Conservation (phyloP, 768 basidiomycete genomes). For the Pleurotus pulmonarius region DNA sequence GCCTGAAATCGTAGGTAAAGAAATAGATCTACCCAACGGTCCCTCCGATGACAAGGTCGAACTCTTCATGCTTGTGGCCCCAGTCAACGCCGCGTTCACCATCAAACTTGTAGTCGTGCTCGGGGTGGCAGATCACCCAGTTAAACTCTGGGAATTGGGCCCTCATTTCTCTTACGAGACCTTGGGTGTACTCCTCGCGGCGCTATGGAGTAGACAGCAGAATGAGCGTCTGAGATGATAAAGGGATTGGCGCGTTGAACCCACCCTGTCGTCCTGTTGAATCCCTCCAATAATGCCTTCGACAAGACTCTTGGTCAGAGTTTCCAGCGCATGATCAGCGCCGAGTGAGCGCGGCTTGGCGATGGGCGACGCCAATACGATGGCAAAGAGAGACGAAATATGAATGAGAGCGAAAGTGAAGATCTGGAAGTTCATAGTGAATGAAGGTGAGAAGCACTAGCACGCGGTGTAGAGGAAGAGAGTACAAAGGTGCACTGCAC, state of each 20-base stretch:
- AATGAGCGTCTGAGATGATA: not conserved
- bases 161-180: not conserved
- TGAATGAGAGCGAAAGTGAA: no score
- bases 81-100: not conserved
- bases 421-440: no score
- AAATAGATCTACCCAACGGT: not conserved
- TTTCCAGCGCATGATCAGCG: not conserved
- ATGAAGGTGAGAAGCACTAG: no score
- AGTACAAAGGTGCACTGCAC: no score
- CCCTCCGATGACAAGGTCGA: not conserved
- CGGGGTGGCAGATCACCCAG: not conserved
- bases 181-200: not conserved
- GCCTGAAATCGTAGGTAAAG: no score
- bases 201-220: not conserved
- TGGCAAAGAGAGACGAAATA: no score
- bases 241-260: not conserved
- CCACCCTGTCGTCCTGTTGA: not conserved
- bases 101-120: not conserved
- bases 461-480: no score
- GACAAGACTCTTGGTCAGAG: not conserved
- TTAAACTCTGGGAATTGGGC: not conserved
- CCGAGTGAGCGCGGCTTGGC: not conserved
- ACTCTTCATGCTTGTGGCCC: not conserved
- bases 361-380: no score
- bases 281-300: not conserved